These are phyloP conservation scores for Yamadazyma sp. DNA, from an alignment of 1,139 yeast genomes.

Conservation along the genomic window DNA sequence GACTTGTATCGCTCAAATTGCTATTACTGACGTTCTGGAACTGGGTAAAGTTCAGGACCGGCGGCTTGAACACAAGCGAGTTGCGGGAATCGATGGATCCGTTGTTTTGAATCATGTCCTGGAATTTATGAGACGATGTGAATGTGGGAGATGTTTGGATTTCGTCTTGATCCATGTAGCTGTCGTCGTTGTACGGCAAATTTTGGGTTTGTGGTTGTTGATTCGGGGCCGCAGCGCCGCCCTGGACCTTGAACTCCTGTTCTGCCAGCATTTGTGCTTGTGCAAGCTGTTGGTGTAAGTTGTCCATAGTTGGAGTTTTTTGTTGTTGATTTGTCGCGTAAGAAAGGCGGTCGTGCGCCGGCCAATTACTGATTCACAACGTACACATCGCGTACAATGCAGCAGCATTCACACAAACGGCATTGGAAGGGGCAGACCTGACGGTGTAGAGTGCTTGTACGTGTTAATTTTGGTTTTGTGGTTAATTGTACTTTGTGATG, in stretches of 20 bases:
- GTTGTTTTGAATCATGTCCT: slow-evolving; percentile 16
- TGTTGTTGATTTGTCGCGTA: slow-evolving; percentile 3
- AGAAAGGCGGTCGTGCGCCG: not conserved
- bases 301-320: slow-evolving; percentile 7
- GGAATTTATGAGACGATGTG: slow-evolving; percentile 13
- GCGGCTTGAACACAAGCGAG: slow-evolving; percentile 41
- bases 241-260: slow-evolving; percentile 8
- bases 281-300: slow-evolving; percentile 12
- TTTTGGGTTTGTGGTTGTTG: not conserved
- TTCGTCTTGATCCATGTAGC: slow-evolving; percentile 46
- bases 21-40: slow-evolving; percentile 42
- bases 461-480: too few relatives aligned
- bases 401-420: too few relatives aligned
- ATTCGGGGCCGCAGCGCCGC: not conserved
- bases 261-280: slow-evolving; percentile 15
- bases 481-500: too few relatives aligned
- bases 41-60: slow-evolving; percentile 39
- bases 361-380: not conserved
- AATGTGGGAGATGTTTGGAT: slow-evolving; percentile 19
- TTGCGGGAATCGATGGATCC: slow-evolving; percentile 31
- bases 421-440: too few relatives aligned
- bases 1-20: slow-evolving; percentile 26
- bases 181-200: slow-evolving; percentile 21
- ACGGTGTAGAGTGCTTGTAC: too few relatives aligned
- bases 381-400: too few relatives aligned